Evolutionary conservation across 306 rosid genomes (phyloP).

Genomic region (Acacia confusa): DNA sequence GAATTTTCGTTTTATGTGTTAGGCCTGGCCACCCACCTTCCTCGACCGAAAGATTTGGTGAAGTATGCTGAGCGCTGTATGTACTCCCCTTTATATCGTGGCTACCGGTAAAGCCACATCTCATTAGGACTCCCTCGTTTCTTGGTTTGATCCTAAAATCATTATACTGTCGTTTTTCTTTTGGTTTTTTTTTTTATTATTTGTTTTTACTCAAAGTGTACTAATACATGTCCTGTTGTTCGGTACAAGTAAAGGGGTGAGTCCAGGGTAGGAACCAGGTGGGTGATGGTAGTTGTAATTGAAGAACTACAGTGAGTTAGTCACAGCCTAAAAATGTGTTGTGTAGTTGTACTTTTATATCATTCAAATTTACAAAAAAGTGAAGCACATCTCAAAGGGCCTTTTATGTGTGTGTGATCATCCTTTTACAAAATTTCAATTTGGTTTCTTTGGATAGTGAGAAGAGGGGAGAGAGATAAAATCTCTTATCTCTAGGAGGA

Average conservation of each 20-base stretch:
- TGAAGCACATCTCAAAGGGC: constrained; percentile 22
- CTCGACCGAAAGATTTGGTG: constrained; percentile 84
- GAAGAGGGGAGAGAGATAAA: background rate
- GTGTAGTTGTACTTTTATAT: background rate
- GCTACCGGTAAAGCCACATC: constrained; percentile 52
- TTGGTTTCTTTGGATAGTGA: background rate
- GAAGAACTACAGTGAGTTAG: constrained; percentile 24
- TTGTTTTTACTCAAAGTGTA: background rate
- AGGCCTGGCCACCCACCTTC: constrained; percentile 94
- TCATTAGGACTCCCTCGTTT: background rate
- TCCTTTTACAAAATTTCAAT: background rate
- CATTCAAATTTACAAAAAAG: constrained; percentile 24
- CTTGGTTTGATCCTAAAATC: constrained; percentile 1
- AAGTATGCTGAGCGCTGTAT: constrained; percentile 84
- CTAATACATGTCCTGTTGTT: constrained; percentile 4
- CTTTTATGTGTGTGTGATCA: background rate
- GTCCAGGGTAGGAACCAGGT: constrained; percentile 15
- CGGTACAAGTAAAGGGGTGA: constrained; percentile 20
- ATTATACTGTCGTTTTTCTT: background rate
- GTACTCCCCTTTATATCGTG: constrained; percentile 78
- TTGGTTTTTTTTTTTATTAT: background rate
- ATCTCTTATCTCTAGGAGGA: too few relatives aligned
- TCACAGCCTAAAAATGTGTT: constrained; percentile 28
- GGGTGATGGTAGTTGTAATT: constrained; percentile 27
- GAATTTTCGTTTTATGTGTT: constrained; percentile 17